Conservation (phyloP, 2,329 filamentous ascomycete species). For the Diaporthe sp. region DNA sequence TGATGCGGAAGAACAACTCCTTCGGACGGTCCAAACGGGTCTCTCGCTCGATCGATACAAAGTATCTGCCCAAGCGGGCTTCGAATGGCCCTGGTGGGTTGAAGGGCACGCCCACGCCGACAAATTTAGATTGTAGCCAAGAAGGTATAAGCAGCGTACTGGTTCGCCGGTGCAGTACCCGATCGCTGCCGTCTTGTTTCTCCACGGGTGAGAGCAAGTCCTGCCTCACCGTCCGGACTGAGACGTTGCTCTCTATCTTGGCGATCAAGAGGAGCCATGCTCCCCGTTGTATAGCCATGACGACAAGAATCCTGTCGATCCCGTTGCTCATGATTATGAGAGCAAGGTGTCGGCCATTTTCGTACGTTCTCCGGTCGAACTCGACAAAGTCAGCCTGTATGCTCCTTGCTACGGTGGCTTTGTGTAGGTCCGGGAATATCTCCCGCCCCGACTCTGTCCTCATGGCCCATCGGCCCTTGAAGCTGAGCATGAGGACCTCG, state of each 20-base stretch:
- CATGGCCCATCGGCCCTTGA: slow-evolving; percentile 15
- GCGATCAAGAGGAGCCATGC: slow-evolving; percentile 24
- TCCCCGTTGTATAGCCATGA: slow-evolving; percentile 22
- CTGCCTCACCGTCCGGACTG: slow-evolving; percentile 11
- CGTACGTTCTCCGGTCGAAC: slow-evolving; percentile 23
- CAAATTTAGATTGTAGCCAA: slow-evolving; percentile 21
- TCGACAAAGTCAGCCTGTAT: slow-evolving; percentile 24
- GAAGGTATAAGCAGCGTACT: not conserved
- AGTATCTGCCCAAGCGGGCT: slow-evolving; percentile 14
- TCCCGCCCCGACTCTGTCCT: slow-evolving; percentile 1
- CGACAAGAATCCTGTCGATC: not conserved
- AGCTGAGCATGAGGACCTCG: slow-evolving; percentile 23
- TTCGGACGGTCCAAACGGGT: slow-evolving; percentile 10
- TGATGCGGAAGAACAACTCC: slow-evolving; percentile 22
- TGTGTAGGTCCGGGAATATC: slow-evolving; percentile 8
- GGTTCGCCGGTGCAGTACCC: not conserved
- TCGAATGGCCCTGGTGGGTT: slow-evolving; percentile 25
- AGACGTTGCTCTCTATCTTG: slow-evolving; percentile 12
- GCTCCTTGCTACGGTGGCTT: slow-evolving; percentile 12
- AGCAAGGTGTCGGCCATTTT: slow-evolving; percentile 3
- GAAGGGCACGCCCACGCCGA: slow-evolving; percentile 18
- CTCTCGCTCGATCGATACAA: slow-evolving; percentile 17
- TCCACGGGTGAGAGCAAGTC: not conserved
- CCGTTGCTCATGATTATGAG: slow-evolving; percentile 17
- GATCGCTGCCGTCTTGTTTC: not conserved